These are phyloP conservation scores for Bryopsis sp. DNA, from an alignment of 139 green algal genomes.

Conservation along the genomic window DNA sequence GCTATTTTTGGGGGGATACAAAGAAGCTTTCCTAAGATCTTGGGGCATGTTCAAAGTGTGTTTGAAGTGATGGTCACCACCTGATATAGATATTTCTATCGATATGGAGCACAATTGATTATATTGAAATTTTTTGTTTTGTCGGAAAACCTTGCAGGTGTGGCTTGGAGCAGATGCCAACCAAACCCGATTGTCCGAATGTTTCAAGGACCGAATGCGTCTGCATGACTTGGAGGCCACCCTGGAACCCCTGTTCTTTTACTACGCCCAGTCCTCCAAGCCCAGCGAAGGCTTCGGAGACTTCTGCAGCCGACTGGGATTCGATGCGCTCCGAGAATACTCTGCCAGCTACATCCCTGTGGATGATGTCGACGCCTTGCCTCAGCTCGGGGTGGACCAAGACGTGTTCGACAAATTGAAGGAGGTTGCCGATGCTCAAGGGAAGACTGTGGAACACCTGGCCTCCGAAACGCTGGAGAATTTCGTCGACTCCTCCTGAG, in stretches of 20 bases:
- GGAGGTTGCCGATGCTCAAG: conserved; percentile 38
- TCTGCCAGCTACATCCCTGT: conserved; percentile 33
- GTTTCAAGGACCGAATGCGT: conserved; percentile 58
- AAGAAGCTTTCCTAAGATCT: no score
- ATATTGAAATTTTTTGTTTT: no score
- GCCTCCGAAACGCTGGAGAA: conserved; percentile 37
- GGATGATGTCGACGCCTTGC: conserved; percentile 12
- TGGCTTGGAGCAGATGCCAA: conserved; percentile 79
- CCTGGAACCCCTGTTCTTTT: conserved; percentile 84
- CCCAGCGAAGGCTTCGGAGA: conserved; percentile 80
- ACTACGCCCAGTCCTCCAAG: conserved; percentile 48
- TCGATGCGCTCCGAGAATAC: conserved; percentile 38
- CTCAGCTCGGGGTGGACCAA: conserved; percentile 31
- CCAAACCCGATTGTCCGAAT: conserved; percentile 76
- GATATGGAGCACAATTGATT: no score
- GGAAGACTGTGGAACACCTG: conserved; percentile 48
- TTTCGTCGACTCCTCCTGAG: no score
- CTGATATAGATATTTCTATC: no score
- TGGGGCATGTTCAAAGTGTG: no score
- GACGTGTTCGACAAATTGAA: conserved; percentile 43
- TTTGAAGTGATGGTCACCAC: no score
- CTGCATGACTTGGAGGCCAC: conserved; percentile 80
- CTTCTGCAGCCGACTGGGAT: conserved; percentile 65
- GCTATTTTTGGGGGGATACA: no score
- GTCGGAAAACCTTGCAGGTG: conserved; percentile 33